Base-by-base conservation (phyloP, 2,329 filamentous ascomycete species). In the Boeremia lycopersici region DNA sequence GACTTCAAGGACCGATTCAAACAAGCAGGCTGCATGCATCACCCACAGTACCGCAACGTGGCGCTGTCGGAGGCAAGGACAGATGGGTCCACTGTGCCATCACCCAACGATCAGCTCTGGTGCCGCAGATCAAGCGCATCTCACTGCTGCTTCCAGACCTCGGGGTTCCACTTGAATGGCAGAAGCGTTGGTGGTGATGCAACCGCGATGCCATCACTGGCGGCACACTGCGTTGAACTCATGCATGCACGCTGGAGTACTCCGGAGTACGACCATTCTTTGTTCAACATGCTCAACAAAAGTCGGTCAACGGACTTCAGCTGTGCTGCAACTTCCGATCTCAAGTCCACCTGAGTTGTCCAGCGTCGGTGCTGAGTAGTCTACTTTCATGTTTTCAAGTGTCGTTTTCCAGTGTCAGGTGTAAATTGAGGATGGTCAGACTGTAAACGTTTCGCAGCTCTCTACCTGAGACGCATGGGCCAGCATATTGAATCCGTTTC, bases 21-120 rank as follows among this genome's bases (percentile, higher is more conserved):
- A 51, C 42, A 47, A 43, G 38, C 42, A 40, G 15, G 19, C 43
- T 51, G 48, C 53, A 51, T 51, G 38, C 43, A 44, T 38, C 43
- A 39, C 39, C 47, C 43, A 51, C 39, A 51, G 33, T 34, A 45
- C 48, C 52, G 53, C 53, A 56, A 56, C 47, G 53, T 56, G 53
- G 53, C 53, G 53, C 43, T 28, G 38, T 48, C 48, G 31, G 48
- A 56, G 42, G 42, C 48, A 56, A 56, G 47, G 47, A 44, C 47
- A 44, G 26, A 44, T 33, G 48, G 38, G 35, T 28, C 33, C 45
- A 46, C 46, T 38, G 33, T 41, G 30, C 46, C 41, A 42, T 46
- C 26, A 36, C 30, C 36, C 52, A 49, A 55, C 41, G 25, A 49
- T 41, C 30, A 41, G 31, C 25, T 46, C 17, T 55, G 46, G 52